phyloP scores from a whole-genome alignment of 768 basidiomycete genomes.

The Pleurotus giganteus region DNA sequence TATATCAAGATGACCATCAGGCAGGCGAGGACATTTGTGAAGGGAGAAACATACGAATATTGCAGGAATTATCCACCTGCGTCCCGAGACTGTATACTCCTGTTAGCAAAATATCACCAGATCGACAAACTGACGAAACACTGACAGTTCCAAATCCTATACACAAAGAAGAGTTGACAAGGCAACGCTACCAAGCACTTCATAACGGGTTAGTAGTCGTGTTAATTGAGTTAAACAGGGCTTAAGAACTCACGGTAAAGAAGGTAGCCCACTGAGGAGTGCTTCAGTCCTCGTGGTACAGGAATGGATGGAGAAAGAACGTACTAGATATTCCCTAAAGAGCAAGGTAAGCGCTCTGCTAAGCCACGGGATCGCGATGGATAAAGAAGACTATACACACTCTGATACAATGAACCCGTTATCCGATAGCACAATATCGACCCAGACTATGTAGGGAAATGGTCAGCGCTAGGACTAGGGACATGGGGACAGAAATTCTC shows the following conservation, averaged over 20 bases:
- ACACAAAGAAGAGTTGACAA: conserved; percentile 2
- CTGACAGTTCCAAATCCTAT: conserved; percentile 8
- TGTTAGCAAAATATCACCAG: too few species aligned
- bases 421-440: conserved; percentile 4
- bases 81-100: background rate
- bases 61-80: background rate
- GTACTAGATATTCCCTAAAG: conserved; percentile 5
- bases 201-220: background rate
- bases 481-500: too few species aligned
- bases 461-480: background rate
- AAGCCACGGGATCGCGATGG: background rate
- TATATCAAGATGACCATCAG: background rate
- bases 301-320: background rate
- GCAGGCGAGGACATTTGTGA: background rate
- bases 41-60: background rate
- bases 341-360: background rate
- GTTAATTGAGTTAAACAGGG: too few species aligned
- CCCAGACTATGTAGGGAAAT: conserved; percentile 1
- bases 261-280: conserved; percentile 3
- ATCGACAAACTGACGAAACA: background rate
- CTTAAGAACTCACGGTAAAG: conserved; percentile 1
- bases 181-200: conserved; percentile 6
- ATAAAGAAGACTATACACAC: background rate
- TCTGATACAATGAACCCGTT: conserved; percentile 5
- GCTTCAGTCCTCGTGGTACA: background rate